phyloP scores from a whole-genome alignment of 2,329 filamentous ascomycete species.

The Sclerotinia glacialis region DNA sequence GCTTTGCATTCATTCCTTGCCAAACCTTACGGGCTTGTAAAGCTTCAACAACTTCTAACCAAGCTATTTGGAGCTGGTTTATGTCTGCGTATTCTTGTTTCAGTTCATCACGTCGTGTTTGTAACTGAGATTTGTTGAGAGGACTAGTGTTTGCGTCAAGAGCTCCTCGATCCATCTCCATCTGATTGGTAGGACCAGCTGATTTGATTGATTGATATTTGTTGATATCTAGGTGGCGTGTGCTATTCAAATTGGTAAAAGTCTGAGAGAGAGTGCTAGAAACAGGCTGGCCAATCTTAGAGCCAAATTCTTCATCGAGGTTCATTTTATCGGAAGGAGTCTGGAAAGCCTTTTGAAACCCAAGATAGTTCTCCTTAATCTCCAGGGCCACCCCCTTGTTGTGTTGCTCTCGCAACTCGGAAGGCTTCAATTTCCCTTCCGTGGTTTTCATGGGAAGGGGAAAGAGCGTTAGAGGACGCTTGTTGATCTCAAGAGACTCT shows the following conservation, averaged over 20 bases:
- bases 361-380: too few relatives aligned
- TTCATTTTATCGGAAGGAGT: too few relatives aligned
- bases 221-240: neutral
- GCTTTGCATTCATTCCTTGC: neutral
- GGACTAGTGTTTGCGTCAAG: neutral
- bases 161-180: neutral
- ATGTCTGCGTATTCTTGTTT: neutral
- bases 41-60: neutral
- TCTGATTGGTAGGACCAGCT: neutral
- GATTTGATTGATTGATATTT: too few relatives aligned
- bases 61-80: neutral
- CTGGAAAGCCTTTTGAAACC: neutral
- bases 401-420: neutral
- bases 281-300: accelerated
- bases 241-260: neutral
- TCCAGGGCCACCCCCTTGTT: neutral
- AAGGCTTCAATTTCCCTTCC: neutral
- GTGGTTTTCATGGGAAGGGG: too few relatives aligned
- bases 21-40: neutral
- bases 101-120: neutral
- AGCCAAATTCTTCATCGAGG: neutral
- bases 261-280: too few relatives aligned
- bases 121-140: neutral
- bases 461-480: neutral
- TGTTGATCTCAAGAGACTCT: neutral